Evolutionary conservation across 345 rosid species (phyloP).

Genomic region (Orychophragmus violaceus): DNA sequence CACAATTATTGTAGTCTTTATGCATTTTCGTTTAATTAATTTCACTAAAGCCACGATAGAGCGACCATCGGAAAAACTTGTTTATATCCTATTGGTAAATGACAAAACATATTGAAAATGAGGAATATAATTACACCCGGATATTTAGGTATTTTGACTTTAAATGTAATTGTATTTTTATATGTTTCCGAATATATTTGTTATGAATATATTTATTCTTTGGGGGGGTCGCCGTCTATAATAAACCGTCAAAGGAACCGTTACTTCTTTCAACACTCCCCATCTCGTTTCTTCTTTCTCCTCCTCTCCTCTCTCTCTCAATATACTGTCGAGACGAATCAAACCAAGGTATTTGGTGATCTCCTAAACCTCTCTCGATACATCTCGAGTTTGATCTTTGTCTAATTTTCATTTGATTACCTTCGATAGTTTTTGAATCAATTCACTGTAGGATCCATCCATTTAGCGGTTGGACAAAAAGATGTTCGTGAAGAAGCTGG

Average conservation of each 20-base stretch:
- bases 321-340: not conserved
- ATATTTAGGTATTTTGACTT: not conserved
- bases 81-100: no score
- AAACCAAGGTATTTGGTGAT: not conserved
- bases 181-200: not conserved
- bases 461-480: no score
- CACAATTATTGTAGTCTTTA: not conserved
- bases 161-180: not conserved
- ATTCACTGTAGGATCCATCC: not conserved
- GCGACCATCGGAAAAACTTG: no score
- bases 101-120: not conserved
- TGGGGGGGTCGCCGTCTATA: conserved; percentile 2
- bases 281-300: not conserved
- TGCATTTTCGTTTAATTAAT: not conserved
- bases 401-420: not conserved
- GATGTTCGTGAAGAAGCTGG: conserved; percentile 35
- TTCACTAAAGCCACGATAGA: no score
- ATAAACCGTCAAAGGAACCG: conserved; percentile 28
- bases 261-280: conserved; percentile 24
- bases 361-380: not conserved
- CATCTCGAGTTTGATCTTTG: not conserved
- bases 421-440: not conserved
- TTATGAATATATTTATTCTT: not conserved
- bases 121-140: not conserved
- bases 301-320: not conserved